phyloP scores from a whole-genome alignment of 495 filamentous ascomycete species.

The Penicillium mononematosum region DNA sequence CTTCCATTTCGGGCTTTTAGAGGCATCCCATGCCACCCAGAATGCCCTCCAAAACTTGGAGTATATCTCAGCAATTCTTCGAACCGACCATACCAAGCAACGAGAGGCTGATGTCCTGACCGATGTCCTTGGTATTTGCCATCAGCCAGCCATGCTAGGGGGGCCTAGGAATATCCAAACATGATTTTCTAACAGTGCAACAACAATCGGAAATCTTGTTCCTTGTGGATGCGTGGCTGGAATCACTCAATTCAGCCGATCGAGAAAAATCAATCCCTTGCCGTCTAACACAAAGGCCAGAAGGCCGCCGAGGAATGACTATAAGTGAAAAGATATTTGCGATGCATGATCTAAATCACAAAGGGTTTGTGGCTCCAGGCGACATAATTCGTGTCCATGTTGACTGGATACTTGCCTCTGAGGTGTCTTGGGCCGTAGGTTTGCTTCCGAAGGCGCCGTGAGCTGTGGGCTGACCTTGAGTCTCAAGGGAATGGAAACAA shows the following conservation, averaged over 20 bases:
- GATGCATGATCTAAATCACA: constrained; percentile 33
- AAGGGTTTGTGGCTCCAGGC: constrained; percentile 36
- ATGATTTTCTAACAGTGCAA: background rate
- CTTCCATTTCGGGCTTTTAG: background rate
- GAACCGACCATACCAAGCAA: background rate
- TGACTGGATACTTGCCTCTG: constrained; percentile 45
- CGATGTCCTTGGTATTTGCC: constrained; percentile 19
- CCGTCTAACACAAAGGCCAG: constrained; percentile 19
- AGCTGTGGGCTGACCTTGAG: background rate
- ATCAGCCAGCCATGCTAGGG: constrained; percentile 20
- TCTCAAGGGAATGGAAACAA: constrained; percentile 37
- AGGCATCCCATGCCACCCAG: background rate
- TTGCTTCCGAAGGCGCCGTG: background rate
- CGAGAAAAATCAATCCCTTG: constrained; percentile 14
- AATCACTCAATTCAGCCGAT: constrained; percentile 41
- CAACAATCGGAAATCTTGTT: constrained; percentile 25
- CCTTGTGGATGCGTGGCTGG: constrained; percentile 36
- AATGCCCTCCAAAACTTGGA: background rate
- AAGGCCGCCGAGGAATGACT: constrained; percentile 38
- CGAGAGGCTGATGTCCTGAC: constrained; percentile 14
- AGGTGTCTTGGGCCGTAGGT: constrained; percentile 40
- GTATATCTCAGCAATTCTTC: background rate
- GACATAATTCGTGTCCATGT: constrained; percentile 40
- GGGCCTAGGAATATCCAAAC: constrained; percentile 16
- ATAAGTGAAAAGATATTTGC: constrained; percentile 46